phyloP scores from a whole-genome alignment of 2,329 filamentous ascomycete species.

The Thielaviopsis musarum region DNA sequence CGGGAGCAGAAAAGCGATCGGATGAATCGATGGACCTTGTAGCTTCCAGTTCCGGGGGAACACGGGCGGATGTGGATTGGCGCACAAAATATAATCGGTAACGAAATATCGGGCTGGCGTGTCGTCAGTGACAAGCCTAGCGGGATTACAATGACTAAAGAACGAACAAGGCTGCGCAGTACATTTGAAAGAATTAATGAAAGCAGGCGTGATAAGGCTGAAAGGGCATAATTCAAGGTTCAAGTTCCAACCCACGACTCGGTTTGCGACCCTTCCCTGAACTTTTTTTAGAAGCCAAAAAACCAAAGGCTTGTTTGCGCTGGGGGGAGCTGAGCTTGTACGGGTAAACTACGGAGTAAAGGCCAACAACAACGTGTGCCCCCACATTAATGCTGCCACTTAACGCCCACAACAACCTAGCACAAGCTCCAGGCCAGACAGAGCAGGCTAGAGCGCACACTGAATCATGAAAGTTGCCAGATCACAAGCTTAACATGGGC shows the following conservation, averaged over 20 bases:
- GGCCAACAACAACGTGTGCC: background rate
- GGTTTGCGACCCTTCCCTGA: background rate
- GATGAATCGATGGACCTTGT: too few relatives aligned
- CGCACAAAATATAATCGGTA: background rate
- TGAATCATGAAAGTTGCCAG: constrained; percentile 5
- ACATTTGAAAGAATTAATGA: too few relatives aligned
- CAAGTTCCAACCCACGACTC: background rate
- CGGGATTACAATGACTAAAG: background rate
- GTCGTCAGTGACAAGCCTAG: background rate
- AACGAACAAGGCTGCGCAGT: background rate
- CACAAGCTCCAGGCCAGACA: background rate
- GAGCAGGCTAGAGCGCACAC: background rate
- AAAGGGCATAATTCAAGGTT: background rate
- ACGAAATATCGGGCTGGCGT: background rate
- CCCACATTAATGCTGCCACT: background rate
- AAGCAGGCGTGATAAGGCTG: background rate
- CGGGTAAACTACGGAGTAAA: background rate
- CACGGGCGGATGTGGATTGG: background rate
- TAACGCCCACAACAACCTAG: background rate
- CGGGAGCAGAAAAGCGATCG: background rate
- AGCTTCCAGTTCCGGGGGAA: too few relatives aligned
- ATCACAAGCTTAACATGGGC: constrained; percentile 1
- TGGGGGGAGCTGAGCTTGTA: background rate
- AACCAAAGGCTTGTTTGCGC: background rate
- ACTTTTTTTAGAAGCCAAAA: background rate